phyloP scores from a whole-genome alignment of 2,329 filamentous ascomycete genomes.

The Mycocentrospora acerina region DNA sequence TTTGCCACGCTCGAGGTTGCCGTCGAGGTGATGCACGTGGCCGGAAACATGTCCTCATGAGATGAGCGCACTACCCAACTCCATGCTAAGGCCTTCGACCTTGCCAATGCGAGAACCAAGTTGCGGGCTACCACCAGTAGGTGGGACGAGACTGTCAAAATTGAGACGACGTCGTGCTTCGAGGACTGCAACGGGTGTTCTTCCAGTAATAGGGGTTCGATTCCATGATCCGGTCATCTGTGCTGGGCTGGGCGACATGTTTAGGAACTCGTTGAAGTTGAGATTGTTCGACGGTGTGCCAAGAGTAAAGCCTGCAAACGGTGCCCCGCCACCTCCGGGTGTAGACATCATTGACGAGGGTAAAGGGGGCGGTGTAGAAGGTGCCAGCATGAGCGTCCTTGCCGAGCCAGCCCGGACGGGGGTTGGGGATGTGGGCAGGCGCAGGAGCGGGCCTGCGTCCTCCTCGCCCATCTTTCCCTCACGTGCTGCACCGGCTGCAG shows the following conservation, averaged over 20 bases:
- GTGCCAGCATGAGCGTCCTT: slow-evolving; percentile 51
- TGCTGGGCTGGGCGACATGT: slow-evolving; percentile 93
- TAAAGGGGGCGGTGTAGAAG: slow-evolving; percentile 63
- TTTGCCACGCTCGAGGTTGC: too few relatives aligned
- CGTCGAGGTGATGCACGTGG: slow-evolving; percentile 12
- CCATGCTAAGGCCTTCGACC: slow-evolving; percentile 61
- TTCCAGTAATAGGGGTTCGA: slow-evolving; percentile 59
- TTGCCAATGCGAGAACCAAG: slow-evolving; percentile 42
- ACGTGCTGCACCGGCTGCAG: slow-evolving; percentile 41
- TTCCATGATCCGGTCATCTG: slow-evolving; percentile 71
- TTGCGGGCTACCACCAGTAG: slow-evolving; percentile 50
- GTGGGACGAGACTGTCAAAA: slow-evolving; percentile 73
- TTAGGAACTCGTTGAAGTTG: slow-evolving; percentile 96
- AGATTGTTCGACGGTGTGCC: slow-evolving; percentile 82
- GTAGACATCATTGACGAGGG: slow-evolving; percentile 90
- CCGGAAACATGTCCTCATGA: slow-evolving; percentile 41
- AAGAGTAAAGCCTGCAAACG: slow-evolving; percentile 62
- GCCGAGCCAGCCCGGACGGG: slow-evolving; percentile 62
- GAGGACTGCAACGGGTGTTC: slow-evolving; percentile 70
- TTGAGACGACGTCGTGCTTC: slow-evolving; percentile 76
- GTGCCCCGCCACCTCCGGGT: slow-evolving; percentile 62
- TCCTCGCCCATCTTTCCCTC: slow-evolving; percentile 69
- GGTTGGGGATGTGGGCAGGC: slow-evolving; percentile 88
- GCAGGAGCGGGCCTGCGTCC: slow-evolving; percentile 82
- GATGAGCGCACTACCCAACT: slow-evolving; percentile 65